Base-by-base conservation (phyloP, 768 basidiomycete species). In the Calocera viscosa region DNA sequence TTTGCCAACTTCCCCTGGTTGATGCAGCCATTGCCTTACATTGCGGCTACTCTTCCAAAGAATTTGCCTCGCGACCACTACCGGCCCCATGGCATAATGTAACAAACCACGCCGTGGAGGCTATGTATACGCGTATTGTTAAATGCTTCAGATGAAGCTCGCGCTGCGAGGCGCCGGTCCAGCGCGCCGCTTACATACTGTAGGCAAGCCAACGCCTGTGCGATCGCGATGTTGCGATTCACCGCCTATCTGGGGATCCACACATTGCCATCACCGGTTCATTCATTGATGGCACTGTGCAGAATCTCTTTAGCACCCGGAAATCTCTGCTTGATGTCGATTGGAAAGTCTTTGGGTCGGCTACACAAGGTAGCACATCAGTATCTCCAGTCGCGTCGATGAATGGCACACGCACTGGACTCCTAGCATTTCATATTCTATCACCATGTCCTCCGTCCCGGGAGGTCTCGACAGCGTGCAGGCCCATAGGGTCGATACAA, bases 401-500 rank as follows among this genome's bases (percentile, higher is more conserved):
- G 19, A 17, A 47, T 3, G 43, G 19, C 7, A 47, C 19, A 47
- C 43, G 5, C 24, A 47, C 43, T 47, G 43, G 19, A 47, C 43
- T 3, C 43, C 43, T 19, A 19, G 5, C 19, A 19, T 60, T 28
- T 8, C 5, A 30, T 28, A 60, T 19, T 60, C 30, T 5, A 60
- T 60, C 11, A 28, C 26, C 2, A 32, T 60, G 19, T 32, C 5
- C 10, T 60, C 53, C 24, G 53, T 28, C 11, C 26, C 14, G 2
- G 26, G 53, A 11, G 53, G 53, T 60, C 26, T 60, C 2, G 53
- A 60, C 2, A 60, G 7, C 14, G 24, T 32, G 26, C 26, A 26
- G 30, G 53, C 8, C 53, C 53, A 60, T 35, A 86, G 74, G 1
- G 85, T 75, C 16, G 87, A 78, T 0, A 85, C 85, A 0, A 84